Evolutionary conservation across 2,329 filamentous ascomycete species (phyloP), one percentile per base, ranked within the genome.

Genomic region (Mollisiaceae sp.): DNA sequence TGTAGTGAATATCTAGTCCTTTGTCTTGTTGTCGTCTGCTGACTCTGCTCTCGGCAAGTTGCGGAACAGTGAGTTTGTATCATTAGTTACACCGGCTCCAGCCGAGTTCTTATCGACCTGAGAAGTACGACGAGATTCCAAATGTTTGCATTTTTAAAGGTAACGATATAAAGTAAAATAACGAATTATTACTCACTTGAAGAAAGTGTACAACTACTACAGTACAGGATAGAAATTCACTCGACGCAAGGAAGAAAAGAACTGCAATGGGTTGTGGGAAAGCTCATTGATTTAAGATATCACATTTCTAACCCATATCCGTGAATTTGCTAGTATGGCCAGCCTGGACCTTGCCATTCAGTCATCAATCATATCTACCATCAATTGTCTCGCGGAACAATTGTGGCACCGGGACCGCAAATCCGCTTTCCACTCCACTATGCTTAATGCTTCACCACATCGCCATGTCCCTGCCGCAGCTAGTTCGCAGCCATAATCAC

Each of bases 401-500:
- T 50, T 11, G 14, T 3, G 8, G n/a, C 8, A 47, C 9, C 15
- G 20, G 43, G 2, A 22, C 20, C 22, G 20, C 5, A 6, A 22
- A 8, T 8, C 22, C n/a, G 6, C 45, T 4, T 18, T n/a, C n/a
- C 8, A 41, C 38, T 18, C 11, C 8, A 41, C 4, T 9, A 12
- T 4, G 4, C 38, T 47, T 18, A 47, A 47, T 11, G 43, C 43
- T 47, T 47, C 43, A 47, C 14, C 50, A 55, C 6, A n/a, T n/a
- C 22, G 2, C 18, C 24, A 22, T 36, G 11, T 22, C 32, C 50
- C 14, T 32, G 12, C 52, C 5, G 9, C 52, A n/a, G 15, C 39
- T 52, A 67, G 20, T 62, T 64, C 20, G 60, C 47, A 59, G 62
- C 50, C 32, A 47, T 61, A 45, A 73, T 71, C 38, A 72, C 62